phyloP scores from a whole-genome alignment of 2,329 filamentous ascomycete species.

The Stagonosporopsis vannaccii region DNA sequence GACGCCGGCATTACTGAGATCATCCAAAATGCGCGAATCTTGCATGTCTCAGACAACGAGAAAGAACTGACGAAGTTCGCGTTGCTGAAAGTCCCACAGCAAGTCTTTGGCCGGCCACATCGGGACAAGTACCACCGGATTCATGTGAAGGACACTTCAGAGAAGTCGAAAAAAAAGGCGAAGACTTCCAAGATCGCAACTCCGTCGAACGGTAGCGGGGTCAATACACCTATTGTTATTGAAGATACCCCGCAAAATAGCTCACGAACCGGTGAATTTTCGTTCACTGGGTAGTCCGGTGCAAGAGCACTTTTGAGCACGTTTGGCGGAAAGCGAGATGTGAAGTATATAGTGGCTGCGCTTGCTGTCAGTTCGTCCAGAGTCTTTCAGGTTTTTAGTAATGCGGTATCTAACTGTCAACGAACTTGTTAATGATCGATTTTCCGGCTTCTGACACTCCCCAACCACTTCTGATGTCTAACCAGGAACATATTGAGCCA shows the following conservation, averaged over 20 bases:
- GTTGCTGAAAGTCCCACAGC: slow-evolving; percentile 50
- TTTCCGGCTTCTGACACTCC: neutral
- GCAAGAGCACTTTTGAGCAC: slow-evolving; percentile 11
- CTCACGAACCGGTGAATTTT: neutral
- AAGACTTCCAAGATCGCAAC: slow-evolving; percentile 14
- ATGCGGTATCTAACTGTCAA: neutral
- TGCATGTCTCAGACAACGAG: slow-evolving; percentile 52
- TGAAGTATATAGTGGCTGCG: neutral
- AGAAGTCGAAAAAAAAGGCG: slow-evolving; percentile 30
- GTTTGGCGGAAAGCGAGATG: neutral
- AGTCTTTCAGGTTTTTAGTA: neutral
- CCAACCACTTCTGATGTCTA: neutral
- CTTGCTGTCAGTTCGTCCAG: neutral
- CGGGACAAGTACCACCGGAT: slow-evolving; percentile 41
- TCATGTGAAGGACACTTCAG: slow-evolving; percentile 24
- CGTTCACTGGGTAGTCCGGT: neutral
- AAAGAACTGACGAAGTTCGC: slow-evolving; percentile 51
- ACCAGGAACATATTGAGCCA: neutral
- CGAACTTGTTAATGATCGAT: neutral
- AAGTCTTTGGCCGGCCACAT: slow-evolving; percentile 53
- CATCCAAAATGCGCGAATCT: slow-evolving; percentile 62
- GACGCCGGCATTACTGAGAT: slow-evolving; percentile 66
- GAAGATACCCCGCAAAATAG: neutral
- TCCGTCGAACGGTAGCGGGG: neutral
- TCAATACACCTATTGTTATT: neutral